A percentile compares a stretch with the other conserved stretches of the same genome.
These are phyloP conservation scores for Tetracladium marchalianum DNA, from an alignment of 495 filamentous ascomycete species.

Conservation along the genomic window DNA sequence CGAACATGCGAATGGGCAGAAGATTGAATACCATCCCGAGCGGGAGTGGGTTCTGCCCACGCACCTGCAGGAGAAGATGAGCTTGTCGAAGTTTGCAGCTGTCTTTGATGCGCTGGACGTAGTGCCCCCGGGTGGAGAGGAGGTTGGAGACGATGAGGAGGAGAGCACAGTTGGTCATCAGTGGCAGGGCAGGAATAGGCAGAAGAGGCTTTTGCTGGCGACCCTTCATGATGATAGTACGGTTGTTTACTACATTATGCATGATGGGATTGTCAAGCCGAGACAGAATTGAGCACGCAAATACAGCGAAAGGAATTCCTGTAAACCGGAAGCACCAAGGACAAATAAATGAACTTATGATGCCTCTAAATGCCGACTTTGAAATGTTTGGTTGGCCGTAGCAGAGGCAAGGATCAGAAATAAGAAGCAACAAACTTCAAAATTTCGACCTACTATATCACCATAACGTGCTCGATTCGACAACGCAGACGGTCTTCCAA, in stretches of 20 bases:
- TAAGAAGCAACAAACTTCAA: no score
- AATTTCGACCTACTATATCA: no score
- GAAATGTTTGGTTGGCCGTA: no score
- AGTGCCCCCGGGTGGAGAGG: constrained; percentile 27
- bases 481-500: no score
- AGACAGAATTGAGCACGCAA: constrained; percentile 62
- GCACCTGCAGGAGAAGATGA: constrained; percentile 76
- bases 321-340: no score
- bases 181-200: constrained; percentile 33
- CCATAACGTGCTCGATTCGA: no score
- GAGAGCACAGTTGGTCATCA: constrained; percentile 18
- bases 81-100: constrained; percentile 57
- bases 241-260: constrained; percentile 88
- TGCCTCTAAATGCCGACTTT: no score
- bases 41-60: constrained; percentile 83
- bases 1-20: constrained; percentile 26
- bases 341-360: no score
- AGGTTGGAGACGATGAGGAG: constrained; percentile 15
- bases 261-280: constrained; percentile 93
- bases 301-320: no score
- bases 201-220: constrained; percentile 71
- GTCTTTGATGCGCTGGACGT: constrained; percentile 68
- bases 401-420: no score
- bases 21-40: constrained; percentile 41
- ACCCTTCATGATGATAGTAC: constrained; percentile 85